phyloP scores from a whole-genome alignment of 495 filamentous ascomycete species.

The Penicillium riverlandense region DNA sequence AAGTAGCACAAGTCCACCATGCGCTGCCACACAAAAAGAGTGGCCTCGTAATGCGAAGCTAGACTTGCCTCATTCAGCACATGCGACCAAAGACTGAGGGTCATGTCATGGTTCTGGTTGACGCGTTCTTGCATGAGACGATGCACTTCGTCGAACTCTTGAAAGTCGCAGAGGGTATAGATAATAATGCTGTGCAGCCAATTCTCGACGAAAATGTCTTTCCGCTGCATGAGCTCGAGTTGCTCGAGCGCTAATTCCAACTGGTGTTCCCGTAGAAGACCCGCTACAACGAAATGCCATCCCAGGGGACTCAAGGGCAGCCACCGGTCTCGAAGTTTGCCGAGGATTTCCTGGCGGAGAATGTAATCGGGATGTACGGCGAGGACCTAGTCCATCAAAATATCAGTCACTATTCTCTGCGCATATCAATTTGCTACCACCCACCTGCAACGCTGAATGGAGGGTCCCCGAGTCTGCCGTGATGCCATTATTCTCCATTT shows the following conservation, averaged over 20 bases:
- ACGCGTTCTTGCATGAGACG: conserved; percentile 52
- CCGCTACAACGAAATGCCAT: conserved; percentile 60
- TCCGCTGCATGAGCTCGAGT: conserved; percentile 56
- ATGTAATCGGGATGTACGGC: conserved; percentile 83
- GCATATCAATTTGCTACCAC: conserved; percentile 1
- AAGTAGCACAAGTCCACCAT: conserved; percentile 51
- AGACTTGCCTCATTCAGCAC: conserved; percentile 62
- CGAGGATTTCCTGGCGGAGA: conserved; percentile 61
- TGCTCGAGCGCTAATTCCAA: conserved; percentile 74
- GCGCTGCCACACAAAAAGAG: conserved; percentile 55
- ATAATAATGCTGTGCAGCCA: conserved; percentile 76
- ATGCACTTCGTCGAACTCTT: conserved; percentile 70
- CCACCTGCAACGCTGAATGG: conserved; percentile 64
- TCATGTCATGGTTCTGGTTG: conserved; percentile 37
- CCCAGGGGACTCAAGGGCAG: conserved; percentile 56
- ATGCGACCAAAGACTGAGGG: conserved; percentile 53
- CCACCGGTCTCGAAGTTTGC: conserved; percentile 58
- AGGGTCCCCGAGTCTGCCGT: conserved; percentile 56
- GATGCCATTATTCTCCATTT: conserved; percentile 60
- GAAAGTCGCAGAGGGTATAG: conserved; percentile 58
- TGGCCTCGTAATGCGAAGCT: conserved; percentile 40
- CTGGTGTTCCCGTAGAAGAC: conserved; percentile 70
- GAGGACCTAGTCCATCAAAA: conserved; percentile 44
- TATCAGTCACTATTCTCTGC: not conserved
- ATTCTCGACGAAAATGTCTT: conserved; percentile 45